Percentiles rank a stretch among this genome's conserved stretches.
Evolutionary conservation across 169 alveolate species (phyloP).

Genomic region (Pseudocohnilembus persalinus): DNA sequence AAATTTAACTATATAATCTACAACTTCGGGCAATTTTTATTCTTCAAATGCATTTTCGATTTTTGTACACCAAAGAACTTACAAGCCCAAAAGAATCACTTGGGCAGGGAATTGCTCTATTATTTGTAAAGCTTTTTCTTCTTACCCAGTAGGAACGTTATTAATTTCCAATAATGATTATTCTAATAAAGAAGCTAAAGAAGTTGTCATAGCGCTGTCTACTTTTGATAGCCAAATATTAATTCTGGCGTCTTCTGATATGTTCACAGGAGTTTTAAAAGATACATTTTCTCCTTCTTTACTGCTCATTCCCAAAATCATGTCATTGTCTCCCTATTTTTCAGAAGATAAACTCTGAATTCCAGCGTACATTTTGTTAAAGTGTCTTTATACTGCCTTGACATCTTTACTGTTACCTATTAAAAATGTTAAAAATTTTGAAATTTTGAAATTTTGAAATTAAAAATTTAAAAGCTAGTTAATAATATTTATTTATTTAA

Average conservation of each 20-base stretch:
- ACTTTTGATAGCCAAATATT: conserved; percentile 86
- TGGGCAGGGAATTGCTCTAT: conserved; percentile 85
- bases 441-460: no score
- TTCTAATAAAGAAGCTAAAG: conserved; percentile 78
- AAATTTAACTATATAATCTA: conserved; percentile 63
- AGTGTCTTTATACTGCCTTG: conserved; percentile 92
- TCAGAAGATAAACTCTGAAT: conserved; percentile 78
- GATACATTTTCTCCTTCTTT: conserved; percentile 80
- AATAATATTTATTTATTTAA: no score
- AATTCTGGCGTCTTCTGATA: conserved; percentile 83
- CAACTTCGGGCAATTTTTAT: conserved; percentile 55
- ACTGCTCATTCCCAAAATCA: conserved; percentile 80
- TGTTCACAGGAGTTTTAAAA: conserved; percentile 53
- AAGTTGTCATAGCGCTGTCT: conserved; percentile 78
- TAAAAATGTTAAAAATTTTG: no score
- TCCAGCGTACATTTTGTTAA: conserved; percentile 98
- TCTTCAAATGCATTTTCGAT: conserved; percentile 32
- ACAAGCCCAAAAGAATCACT: conserved; percentile 75
- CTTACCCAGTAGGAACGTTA: conserved; percentile 58
- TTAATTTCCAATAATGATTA: conserved; percentile 68
- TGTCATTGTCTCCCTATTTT: conserved; percentile 71
- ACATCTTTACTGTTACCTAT: conserved; percentile 96
- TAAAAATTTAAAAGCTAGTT: no score
- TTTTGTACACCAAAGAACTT: conserved; percentile 39
- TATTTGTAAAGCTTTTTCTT: conserved; percentile 68